Base-by-base conservation (phyloP, 768 basidiomycete genomes). In the Lactarius psammicola region DNA sequence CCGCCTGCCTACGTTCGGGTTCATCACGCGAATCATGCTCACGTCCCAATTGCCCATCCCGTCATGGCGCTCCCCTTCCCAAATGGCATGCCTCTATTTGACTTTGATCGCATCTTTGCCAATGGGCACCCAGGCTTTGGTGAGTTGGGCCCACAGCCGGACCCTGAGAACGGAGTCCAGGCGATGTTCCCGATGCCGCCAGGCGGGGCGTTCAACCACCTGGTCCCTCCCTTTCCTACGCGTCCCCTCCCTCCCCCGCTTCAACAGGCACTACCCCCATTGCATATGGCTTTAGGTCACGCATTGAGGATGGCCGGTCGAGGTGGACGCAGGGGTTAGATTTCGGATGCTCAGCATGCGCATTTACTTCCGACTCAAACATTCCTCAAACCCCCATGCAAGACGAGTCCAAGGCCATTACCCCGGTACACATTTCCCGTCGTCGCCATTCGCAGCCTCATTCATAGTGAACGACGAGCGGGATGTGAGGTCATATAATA, bases 11-110 rank as follows among this genome's bases (percentile, higher is more conserved):
- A 63, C 49, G 66, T 67, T 49, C 66, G 56, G 4, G 53, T 67
- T n/a, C 66, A 67, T 17, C 66, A 67, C 17, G 66, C 62, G n/a
- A 60, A 40, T 23, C 54, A 67, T 23, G 62, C 34, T 2, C 66
- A 67, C 33, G 33, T 67, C 9, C 66, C 66, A 23, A 55, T 67
- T 18, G 66, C 66, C 15, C 66, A 67, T 26, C 66, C 66, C 30
- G 62, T 67, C 36, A 17, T 63, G 33, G 40, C 61, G 9, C 57
- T 59, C 26, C 66, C 66, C 42, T 38, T 46, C 17, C 61, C 46
- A 34, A 46, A 17, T 18, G 30, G 55, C 7, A 6, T 49, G 5
- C 57, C 40, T 2, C 33, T 20, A 55, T 23, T 63, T 36, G 54
- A 67, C 18, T 40, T 42, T 5, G 56, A 59, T n/a, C 66, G 11